Base-by-base conservation (phyloP, 495 filamentous ascomycete species). In the Lophiotrema nucula region DNA sequence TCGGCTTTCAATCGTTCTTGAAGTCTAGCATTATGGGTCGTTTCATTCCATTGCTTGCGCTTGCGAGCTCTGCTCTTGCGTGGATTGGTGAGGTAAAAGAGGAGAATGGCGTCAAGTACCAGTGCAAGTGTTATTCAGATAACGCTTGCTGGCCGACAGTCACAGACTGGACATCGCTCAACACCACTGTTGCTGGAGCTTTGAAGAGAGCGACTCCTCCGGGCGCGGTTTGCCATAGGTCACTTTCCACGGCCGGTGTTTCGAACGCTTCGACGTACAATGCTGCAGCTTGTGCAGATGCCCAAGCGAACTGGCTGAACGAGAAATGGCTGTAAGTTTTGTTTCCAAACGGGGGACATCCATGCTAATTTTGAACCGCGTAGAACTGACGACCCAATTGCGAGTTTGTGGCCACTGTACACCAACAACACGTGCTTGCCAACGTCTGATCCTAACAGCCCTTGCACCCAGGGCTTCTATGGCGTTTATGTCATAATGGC, bases 361-460 rank as follows among this genome's bases (percentile, higher is more conserved):
- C 26, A 21, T n/a, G 18, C 12, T 49, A 13, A 44, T 42, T 21
- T 13, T 16, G 23, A 4, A 12, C 15, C 18, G n/a, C n/a, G 18
- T n/a, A 64, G 61, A 12, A 56, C 56, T 4, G 61, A 64, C 35
- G 16, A 58, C 25, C 55, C 50, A 19, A 33, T 64, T 19, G 50
- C 49, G 6, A 60, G 55, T 22, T 44, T 64, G 1, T 64, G 61
- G 61, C 54, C 61, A 0, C 39, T 64, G n/a, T 64, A 55, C 21
- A 64, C 61, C 15, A 64, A 64, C 38, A 60, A 60, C 46, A 64
- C 61, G 13, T 64, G 61, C 41, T 23, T 59, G 11, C 61, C 61
- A 4, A 44, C 48, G 12, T 28, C 11, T 16, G 28, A 64, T 35
- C 49, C 61, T n/a, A 60, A 19, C 21, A 15, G 23, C 13, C 47